These are phyloP conservation scores for Poa annua DNA, from an alignment of 176 grass and related monocot genomes.

Conservation along the genomic window DNA sequence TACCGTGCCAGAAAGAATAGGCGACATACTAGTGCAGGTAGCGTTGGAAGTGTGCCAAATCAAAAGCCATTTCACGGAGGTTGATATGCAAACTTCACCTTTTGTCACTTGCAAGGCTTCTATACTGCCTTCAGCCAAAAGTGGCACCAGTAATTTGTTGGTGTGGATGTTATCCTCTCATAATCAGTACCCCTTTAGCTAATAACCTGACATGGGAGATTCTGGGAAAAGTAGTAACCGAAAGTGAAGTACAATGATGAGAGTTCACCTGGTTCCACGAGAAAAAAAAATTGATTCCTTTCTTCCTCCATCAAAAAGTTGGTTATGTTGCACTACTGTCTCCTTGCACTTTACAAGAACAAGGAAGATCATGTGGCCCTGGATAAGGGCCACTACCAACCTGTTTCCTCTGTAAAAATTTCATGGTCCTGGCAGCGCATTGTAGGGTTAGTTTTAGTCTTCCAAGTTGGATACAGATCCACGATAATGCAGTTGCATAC, in stretches of 20 bases:
- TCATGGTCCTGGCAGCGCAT: conserved; percentile 8
- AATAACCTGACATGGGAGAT: conserved; percentile 46
- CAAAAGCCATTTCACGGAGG: conserved; percentile 19
- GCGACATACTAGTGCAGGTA: conserved; percentile 4
- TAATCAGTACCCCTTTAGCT: conserved; percentile 35
- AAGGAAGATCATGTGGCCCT: conserved; percentile 48
- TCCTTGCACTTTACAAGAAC: conserved; percentile 45
- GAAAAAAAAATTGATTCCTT: conserved; percentile 51
- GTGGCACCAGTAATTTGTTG: conserved; percentile 40
- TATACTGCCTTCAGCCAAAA: conserved; percentile 41
- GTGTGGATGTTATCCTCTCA: conserved; percentile 43
- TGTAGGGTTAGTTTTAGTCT: conserved; percentile 28
- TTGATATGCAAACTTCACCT: conserved; percentile 48
- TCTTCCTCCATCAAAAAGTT: conserved; percentile 47
- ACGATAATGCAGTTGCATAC: conserved; percentile 16
- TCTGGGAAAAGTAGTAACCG: conserved; percentile 41
- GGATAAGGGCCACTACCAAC: conserved; percentile 44
- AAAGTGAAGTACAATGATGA: conserved; percentile 47
- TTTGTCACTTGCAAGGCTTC: conserved; percentile 58
- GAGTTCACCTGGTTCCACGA: conserved; percentile 41
- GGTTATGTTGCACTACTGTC: conserved; percentile 48
- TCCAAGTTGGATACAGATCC: conserved; percentile 30
- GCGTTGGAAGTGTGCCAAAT: conserved; percentile 37
- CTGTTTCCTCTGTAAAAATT: conserved; percentile 25
- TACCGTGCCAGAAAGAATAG: conserved; percentile 12